Base-by-base conservation (phyloP, 2,329 filamentous ascomycete species). In the Parafenestella ontariensis region DNA sequence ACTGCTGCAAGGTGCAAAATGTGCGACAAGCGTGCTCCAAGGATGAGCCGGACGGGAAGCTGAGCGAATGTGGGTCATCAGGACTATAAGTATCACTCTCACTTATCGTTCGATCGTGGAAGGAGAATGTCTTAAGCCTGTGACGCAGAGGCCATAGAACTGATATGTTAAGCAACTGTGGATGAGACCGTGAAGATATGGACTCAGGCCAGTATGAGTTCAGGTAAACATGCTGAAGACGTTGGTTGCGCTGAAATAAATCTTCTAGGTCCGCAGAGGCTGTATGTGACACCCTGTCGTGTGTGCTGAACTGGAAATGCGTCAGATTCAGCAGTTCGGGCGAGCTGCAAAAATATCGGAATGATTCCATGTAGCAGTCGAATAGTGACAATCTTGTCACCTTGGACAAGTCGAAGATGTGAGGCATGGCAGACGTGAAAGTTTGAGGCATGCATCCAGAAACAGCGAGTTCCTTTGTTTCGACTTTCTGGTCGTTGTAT, bases 371-470 rank as follows among this genome's bases (percentile, higher is more conserved):
- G 26, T 31, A 10, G 6, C 45, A 51, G 8, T 33, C 8, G 10
- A 26, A 44, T 2, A 59, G 33, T 23, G 17, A 17, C 10, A 56
- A 33, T n/a, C 11, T 47, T 10, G 52, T 59, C 11, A 56, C 21
- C 10, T 11, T 29, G 15, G 52, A 41, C n/a, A 44, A 29, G 23
- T 51, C 44, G 24, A 57, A 45, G 1, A 54, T 31, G 10, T 50
- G 24, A 20, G 24, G 18, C 1, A 57, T 23, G 2, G 11, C n/a
- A 8, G n/a, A 20, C 9, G 18, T 26, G 18, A 54, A 49, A 11
- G 18, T 6, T 23, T 18, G 17, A 10, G 50, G 46, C 43, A 57
- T 44, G 28, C 15, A 48, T 6, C 54, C 46, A 18, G 40, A 21
- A 3, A 57, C 28, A 3, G 28, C 24, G 17, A 54, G 18, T 17